Conservation (phyloP, 441 rosid species). For the Pelargonium citronellum region DNA sequence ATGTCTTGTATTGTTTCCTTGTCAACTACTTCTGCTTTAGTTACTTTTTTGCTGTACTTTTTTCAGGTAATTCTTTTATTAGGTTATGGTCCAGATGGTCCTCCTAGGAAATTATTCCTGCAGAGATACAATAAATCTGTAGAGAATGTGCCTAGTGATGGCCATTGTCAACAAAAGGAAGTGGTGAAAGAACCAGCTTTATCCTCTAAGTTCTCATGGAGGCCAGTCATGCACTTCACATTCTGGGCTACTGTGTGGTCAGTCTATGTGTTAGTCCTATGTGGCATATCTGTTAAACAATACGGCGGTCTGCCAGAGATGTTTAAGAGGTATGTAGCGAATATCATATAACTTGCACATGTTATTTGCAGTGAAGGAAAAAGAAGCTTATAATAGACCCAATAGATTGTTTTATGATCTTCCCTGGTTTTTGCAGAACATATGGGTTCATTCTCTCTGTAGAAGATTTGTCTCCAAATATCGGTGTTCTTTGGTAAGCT, state of each 20-base stretch:
- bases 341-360: conserved; percentile 8
- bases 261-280: conserved; percentile 54
- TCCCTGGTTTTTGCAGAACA: conserved; percentile 49
- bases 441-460: conserved; percentile 89
- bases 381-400: too few relatives aligned
- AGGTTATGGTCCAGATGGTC: conserved; percentile 83
- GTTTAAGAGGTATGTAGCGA: conserved; percentile 60
- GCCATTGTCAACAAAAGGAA: conserved; percentile 22
- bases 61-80: conserved; percentile 59
- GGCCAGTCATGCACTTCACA: conserved; percentile 46
- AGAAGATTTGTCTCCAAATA: conserved; percentile 93
- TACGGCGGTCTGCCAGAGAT: conserved; percentile 70
- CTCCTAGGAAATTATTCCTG: conserved; percentile 62
- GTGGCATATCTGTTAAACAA: conserved; percentile 54
- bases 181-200: conserved; percentile 22
- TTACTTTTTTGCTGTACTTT: background rate
- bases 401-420: background rate
- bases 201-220: conserved; percentile 46
- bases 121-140: conserved; percentile 29
- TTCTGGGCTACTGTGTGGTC: conserved; percentile 74
- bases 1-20: background rate
- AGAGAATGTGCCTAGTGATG: conserved; percentile 28
- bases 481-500: conserved; percentile 84
- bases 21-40: background rate
- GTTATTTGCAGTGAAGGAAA: conserved; percentile 1